phyloP scores from a whole-genome alignment of 306 rosid species.

The Dryas drummondii region DNA sequence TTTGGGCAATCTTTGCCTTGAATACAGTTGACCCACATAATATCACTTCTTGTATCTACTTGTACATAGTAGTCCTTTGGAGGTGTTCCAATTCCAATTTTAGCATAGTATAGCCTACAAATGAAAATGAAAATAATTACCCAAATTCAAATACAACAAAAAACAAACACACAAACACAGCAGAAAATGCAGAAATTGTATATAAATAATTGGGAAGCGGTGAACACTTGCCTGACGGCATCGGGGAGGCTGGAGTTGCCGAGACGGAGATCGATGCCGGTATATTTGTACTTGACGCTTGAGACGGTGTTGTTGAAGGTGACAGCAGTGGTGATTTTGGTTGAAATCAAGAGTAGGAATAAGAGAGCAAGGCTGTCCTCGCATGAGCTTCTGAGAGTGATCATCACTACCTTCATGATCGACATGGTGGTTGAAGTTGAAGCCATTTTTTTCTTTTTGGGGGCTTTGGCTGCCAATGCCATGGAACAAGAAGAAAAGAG shows the following conservation, averaged over 20 bases:
- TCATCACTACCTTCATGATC: not conserved
- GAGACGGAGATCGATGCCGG: conserved; percentile 88
- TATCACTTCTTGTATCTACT: conserved; percentile 95
- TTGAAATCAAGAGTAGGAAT: conserved; percentile 26
- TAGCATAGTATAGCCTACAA: conserved; percentile 89
- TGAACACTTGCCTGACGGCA: conserved; percentile 60
- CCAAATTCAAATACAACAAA: not conserved
- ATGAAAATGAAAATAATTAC: conserved; percentile 8
- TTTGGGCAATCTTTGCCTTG: conserved; percentile 91
- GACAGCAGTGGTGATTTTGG: conserved; percentile 10
- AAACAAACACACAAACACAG: not conserved
- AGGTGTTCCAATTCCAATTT: conserved; percentile 97
- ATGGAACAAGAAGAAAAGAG: not conserved
- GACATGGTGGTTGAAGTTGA: not conserved
- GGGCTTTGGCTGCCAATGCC: not conserved
- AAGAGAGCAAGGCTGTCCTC: not conserved
- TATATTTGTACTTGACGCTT: conserved; percentile 73
- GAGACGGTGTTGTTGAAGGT: conserved; percentile 57
- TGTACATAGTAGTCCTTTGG: conserved; percentile 81
- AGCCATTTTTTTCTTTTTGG: not conserved
- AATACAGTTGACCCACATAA: conserved; percentile 96
- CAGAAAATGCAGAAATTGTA: not conserved
- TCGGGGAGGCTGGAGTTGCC: conserved; percentile 96
- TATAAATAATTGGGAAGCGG: not conserved
- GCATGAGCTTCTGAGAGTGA: not conserved